A percentile compares a stretch with the other conserved stretches of the same genome.
These are phyloP conservation scores for Globisporangium apiculatum DNA, from an alignment of 352 stramenopile genomes.

Conservation along the genomic window DNA sequence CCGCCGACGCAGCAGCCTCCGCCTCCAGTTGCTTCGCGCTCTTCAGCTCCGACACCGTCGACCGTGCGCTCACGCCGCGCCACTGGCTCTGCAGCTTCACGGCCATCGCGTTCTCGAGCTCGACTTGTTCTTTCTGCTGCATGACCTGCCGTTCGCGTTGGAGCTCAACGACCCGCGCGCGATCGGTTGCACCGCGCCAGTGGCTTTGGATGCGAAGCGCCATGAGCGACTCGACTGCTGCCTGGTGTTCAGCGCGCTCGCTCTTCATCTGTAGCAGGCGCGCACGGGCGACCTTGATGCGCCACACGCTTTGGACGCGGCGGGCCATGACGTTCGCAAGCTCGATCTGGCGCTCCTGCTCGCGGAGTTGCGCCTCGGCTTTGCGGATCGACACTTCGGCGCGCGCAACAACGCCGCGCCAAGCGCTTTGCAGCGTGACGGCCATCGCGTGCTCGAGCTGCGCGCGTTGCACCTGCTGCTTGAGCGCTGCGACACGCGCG, in stretches of 20 bases:
- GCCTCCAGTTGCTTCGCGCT: background rate
- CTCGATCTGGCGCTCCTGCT: conserved; percentile 9
- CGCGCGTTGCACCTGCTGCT: background rate
- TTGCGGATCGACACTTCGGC: conserved; percentile 8
- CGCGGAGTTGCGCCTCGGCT: conserved; percentile 2
- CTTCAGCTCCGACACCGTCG: conserved; percentile 7
- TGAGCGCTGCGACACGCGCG: background rate
- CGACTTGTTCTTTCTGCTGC: background rate
- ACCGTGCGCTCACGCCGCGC: conserved; percentile 11
- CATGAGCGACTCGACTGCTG: conserved; percentile 12
- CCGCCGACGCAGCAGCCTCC: background rate
- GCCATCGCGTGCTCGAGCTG: conserved; percentile 13
- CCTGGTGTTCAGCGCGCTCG: background rate
- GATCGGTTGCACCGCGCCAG: conserved; percentile 1
- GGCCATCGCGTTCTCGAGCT: conserved; percentile 12
- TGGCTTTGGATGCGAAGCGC: conserved; percentile 8
- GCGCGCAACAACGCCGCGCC: conserved; percentile 10
- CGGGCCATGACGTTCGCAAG: conserved; percentile 17
- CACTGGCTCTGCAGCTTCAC: conserved; percentile 19
- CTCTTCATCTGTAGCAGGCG: background rate
- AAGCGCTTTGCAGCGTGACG: conserved; percentile 16
- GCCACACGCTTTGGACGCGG: conserved; percentile 29
- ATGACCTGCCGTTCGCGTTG: background rate
- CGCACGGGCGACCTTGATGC: conserved; percentile 4
- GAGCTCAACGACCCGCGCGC: background rate